Conservation (phyloP, 2,329 filamentous ascomycete species). For the Juglanconis oblonga region DNA sequence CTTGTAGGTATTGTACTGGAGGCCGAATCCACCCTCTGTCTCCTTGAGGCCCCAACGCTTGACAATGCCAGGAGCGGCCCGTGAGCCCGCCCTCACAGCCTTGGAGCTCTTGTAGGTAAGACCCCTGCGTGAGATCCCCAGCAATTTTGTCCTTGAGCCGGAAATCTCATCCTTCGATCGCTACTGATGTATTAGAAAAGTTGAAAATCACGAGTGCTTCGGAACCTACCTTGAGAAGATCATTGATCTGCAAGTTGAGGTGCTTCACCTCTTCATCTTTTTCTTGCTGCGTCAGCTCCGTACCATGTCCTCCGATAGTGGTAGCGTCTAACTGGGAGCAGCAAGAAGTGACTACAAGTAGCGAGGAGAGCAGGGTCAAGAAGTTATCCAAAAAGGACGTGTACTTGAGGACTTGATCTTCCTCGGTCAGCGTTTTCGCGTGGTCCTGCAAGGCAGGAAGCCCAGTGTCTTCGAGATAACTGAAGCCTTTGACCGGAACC, state of each 20-base stretch:
- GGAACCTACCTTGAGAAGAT: neutral
- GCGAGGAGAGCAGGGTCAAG: slow-evolving; percentile 46
- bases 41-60: neutral
- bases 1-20: neutral
- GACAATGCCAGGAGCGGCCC: neutral
- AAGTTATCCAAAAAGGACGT: slow-evolving; percentile 50
- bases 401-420: slow-evolving; percentile 34
- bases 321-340: neutral
- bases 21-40: neutral
- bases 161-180: neutral
- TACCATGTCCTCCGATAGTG: too few species aligned
- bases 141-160: neutral
- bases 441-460: slow-evolving; percentile 57
- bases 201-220: neutral
- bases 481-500: slow-evolving; percentile 47
- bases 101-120: neutral
- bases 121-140: neutral
- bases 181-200: neutral
- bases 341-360: neutral
- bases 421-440: slow-evolving; percentile 51
- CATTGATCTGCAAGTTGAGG: neutral
- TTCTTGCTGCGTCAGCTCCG: slow-evolving; percentile 31
- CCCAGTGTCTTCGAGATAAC: slow-evolving; percentile 51
- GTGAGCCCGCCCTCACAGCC: neutral
- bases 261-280: slow-evolving; percentile 44